Evolutionary conservation across 1,284 basidiomycete genomes (phyloP).

Genomic region (Earliella scabrosa): DNA sequence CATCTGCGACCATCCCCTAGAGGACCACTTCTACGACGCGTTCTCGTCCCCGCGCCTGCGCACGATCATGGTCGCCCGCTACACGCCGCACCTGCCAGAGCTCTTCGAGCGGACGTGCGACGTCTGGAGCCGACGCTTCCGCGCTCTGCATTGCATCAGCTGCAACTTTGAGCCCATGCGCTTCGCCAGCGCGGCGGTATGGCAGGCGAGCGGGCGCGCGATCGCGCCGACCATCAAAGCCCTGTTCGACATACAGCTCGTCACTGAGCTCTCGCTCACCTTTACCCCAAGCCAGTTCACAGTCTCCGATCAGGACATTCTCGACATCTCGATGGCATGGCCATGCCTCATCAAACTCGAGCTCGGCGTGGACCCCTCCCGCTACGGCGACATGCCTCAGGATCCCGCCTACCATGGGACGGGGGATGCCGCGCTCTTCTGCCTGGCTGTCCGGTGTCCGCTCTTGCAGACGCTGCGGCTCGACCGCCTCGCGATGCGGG

Average conservation of each 20-base stretch:
- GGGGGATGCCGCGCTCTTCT: background rate
- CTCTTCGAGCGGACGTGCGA: background rate
- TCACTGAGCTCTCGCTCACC: background rate
- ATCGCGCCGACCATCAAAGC: background rate
- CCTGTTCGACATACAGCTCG: background rate
- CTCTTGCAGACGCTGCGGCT: background rate
- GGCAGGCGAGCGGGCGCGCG: too few species aligned
- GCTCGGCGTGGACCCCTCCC: background rate
- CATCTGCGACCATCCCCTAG: background rate
- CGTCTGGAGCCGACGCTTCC: background rate
- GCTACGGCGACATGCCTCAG: background rate
- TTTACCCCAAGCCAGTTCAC: background rate
- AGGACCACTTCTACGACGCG: background rate
- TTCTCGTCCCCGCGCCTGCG: background rate
- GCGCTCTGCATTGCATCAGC: background rate
- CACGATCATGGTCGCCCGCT: background rate
- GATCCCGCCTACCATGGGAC: background rate
- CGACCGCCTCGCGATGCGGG: background rate
- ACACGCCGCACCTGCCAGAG: background rate
- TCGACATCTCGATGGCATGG: background rate
- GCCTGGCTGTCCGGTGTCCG: background rate
- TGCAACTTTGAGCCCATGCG: background rate
- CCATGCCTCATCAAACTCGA: background rate
- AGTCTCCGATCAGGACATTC: background rate
- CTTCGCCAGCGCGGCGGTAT: background rate